Conservation (phyloP, 192 early-diverging fungal species). For the Coemansia aciculifera region DNA sequence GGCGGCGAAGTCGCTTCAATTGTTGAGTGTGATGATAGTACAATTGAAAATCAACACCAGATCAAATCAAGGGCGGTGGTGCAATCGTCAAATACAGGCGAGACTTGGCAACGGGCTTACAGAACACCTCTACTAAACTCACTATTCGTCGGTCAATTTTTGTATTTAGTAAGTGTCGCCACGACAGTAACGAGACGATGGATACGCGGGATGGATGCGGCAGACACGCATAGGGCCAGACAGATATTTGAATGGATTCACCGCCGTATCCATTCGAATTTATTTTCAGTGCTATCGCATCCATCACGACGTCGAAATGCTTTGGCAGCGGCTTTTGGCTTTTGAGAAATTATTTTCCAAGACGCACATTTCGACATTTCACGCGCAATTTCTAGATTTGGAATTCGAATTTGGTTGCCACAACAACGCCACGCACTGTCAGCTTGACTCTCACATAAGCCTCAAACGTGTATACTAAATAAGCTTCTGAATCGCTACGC, state of each 20-base stretch:
- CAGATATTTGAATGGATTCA: neutral
- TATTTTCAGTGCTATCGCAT: neutral
- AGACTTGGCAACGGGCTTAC: neutral
- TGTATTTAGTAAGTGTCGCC: slow-evolving; percentile 45
- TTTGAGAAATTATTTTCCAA: neutral
- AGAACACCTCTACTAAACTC: slow-evolving; percentile 3
- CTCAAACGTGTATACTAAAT: neutral
- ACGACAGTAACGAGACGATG: slow-evolving; percentile 14
- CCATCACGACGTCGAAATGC: neutral
- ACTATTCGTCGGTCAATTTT: slow-evolving; percentile 6
- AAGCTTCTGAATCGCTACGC: neutral
- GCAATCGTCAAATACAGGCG: neutral
- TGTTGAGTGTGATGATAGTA: neutral
- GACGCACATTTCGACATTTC: neutral
- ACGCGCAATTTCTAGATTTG: neutral
- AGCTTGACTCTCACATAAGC: neutral
- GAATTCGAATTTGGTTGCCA: neutral
- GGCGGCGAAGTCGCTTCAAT: neutral
- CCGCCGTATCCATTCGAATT: slow-evolving; percentile 16
- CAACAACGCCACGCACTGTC: neutral
- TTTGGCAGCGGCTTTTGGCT: neutral
- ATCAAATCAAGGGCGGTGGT: neutral
- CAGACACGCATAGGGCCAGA: neutral
- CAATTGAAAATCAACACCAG: neutral
- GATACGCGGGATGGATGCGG: slow-evolving; percentile 18